Evolutionary conservation across 106 monocot species (phyloP).

Genomic region (Dioscorea dumetorum): DNA sequence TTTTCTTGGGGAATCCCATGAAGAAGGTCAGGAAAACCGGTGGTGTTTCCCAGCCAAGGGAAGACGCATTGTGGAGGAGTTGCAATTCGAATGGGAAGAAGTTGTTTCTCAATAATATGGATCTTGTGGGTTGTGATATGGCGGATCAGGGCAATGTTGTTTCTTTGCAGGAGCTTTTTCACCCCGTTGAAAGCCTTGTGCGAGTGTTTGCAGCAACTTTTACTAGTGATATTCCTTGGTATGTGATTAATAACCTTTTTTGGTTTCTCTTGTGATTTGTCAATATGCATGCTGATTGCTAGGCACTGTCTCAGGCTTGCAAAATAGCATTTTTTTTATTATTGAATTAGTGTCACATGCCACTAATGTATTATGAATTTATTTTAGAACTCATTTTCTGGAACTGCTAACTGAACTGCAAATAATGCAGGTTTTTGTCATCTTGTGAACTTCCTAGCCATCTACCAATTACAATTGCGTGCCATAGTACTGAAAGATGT

Average conservation of each 20-base stretch:
- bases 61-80: not conserved
- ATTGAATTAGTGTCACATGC: not conserved
- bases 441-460: constrained; percentile 47
- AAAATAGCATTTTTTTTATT: not conserved
- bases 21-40: not conserved
- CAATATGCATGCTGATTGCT: too few relatives aligned
- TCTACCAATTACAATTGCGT: constrained; percentile 72
- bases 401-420: not conserved
- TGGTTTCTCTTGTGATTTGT: too few relatives aligned
- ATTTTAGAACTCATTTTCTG: not conserved
- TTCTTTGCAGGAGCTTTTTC: constrained; percentile 66
- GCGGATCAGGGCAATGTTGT: constrained; percentile 14
- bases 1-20: not conserved
- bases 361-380: not conserved
- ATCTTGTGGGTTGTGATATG: constrained; percentile 11
- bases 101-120: constrained; percentile 57
- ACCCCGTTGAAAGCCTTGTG: constrained; percentile 49
- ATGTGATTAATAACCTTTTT: not conserved
- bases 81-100: constrained; percentile 49
- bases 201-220: constrained; percentile 81
- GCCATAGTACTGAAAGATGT: constrained; percentile 51
- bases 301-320: too few relatives aligned
- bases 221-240: constrained; percentile 79
- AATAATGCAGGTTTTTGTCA: constrained; percentile 55
- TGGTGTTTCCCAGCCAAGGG: not conserved